Base-by-base conservation (phyloP, 345 rosid genomes). In the Noccaea bulbosa region DNA sequence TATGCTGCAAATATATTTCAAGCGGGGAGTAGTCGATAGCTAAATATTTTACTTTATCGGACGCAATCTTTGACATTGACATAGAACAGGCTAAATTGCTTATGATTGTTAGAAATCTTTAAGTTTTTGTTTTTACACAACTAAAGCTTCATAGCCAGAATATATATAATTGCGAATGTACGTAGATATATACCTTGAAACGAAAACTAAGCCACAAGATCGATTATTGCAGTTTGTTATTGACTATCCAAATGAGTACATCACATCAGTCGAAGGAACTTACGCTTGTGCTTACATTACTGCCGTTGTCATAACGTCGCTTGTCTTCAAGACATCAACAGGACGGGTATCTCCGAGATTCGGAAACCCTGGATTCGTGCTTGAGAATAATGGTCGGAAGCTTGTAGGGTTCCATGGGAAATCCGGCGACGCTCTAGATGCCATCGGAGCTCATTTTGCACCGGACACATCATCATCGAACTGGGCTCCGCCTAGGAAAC, bases 371-470 rank as follows among this genome's bases (percentile, higher is more conserved):
- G 17, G 5, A 32, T 64, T 64, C 6, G 56, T 46, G 32, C 11
- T 64, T 11, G 17, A 34, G 46, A 47, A 46, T 24, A 46, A 64
- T 1, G 69, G 69, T 16, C 43, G 17, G 32, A 11, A 34, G 11
- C 56, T 64, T 47, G 45, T 64, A 34, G 69, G 69, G 44, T 64
- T 64, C 33, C 69, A 64, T 64, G 69, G 69, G 44, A 33, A 30
- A 22, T 16, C 55, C 22, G 56, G 56, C 8, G 0, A 1, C 53
- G 55, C 32, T n/a, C 6, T 64, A 15, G 69, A 64, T 16, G 69
- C 69, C 39, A 4, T 64, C 3, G 69, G 69, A 4, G 69, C 57
- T 0, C 6, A 64, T 64, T 63, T 63, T 46, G 4, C 14, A 44
- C 7, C 67, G 2, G 27, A 20, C 22, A 14, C 49, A 11, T 61